phyloP scores from a whole-genome alignment of 176 grass and related monocot genomes.

The Hordeum marinum region DNA sequence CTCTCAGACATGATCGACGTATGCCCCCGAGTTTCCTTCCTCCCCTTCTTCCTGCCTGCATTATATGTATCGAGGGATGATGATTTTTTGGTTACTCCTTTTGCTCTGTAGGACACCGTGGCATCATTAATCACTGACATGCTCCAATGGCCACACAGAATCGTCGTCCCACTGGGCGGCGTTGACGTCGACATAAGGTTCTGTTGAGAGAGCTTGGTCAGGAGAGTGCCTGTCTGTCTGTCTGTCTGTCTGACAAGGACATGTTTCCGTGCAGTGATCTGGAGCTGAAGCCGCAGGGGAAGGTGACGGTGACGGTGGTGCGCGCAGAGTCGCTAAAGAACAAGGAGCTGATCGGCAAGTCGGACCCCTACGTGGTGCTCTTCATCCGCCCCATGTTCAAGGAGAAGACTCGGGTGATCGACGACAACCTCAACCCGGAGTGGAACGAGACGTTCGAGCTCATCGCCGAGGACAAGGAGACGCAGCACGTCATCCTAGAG shows the following conservation, averaged over 20 bases:
- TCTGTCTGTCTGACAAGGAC: neutral
- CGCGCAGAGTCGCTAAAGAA: slow-evolving; percentile 81
- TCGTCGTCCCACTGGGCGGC: slow-evolving; percentile 85
- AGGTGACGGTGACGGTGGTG: slow-evolving; percentile 60
- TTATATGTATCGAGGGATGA: neutral
- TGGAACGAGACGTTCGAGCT: slow-evolving; percentile 89
- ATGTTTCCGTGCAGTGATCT: slow-evolving; percentile 57
- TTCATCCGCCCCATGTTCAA: slow-evolving; percentile 95
- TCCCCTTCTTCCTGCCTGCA: neutral
- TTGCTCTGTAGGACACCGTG: slow-evolving; percentile 68
- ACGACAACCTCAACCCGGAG: slow-evolving; percentile 84
- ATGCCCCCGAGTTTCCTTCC: neutral
- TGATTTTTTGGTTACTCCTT: neutral
- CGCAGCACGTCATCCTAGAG: slow-evolving; percentile 73
- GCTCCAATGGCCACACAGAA: slow-evolving; percentile 97
- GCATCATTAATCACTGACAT: slow-evolving; percentile 89
- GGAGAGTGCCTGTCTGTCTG: too few relatives aligned
- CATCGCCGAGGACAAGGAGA: slow-evolving; percentile 91
- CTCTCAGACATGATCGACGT: slow-evolving; percentile 98
- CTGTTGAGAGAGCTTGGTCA: neutral
- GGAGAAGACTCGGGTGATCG: slow-evolving; percentile 77
- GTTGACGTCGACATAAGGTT: slow-evolving; percentile 80
- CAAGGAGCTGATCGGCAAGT: slow-evolving; percentile 95
- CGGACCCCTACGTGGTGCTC: slow-evolving; percentile 84
- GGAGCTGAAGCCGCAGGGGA: slow-evolving; percentile 93